These are phyloP conservation scores for Gaeumannomyces tritici DNA, from an alignment of 2,329 filamentous ascomycete genomes.

Conservation along the genomic window DNA sequence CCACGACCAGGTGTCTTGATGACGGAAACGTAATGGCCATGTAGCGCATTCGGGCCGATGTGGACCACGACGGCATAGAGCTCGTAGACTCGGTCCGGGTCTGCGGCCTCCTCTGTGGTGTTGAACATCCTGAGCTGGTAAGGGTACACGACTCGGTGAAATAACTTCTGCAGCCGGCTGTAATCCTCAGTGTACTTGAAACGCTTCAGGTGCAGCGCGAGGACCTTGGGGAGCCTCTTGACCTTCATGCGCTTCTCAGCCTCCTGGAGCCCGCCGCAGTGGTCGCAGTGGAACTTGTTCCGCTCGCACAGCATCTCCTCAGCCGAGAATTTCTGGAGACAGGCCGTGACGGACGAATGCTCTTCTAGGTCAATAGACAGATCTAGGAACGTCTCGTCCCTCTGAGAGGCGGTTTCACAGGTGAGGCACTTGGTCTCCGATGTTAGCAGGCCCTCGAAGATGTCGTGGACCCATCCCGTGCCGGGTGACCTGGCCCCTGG, in stretches of 20 bases:
- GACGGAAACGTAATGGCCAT: slow-evolving; percentile 95
- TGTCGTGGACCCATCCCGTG: slow-evolving; percentile 88
- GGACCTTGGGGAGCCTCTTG: slow-evolving; percentile 81
- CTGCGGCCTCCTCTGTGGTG: slow-evolving; percentile 89
- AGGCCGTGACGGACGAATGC: slow-evolving; percentile 93
- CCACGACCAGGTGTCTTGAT: slow-evolving; percentile 95
- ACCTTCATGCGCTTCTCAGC: slow-evolving; percentile 99
- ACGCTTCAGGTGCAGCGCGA: slow-evolving; percentile 87
- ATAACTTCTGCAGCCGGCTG: slow-evolving; percentile 87
- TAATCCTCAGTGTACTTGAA: slow-evolving; percentile 98
- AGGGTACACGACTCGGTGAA: slow-evolving; percentile 93
- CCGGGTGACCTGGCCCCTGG: slow-evolving; percentile 46
- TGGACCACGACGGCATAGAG: slow-evolving; percentile 96
- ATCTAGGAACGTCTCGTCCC: slow-evolving; percentile 93
- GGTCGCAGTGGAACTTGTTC: slow-evolving; percentile 98
- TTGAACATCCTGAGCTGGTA: slow-evolving; percentile 96
- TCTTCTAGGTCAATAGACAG: slow-evolving; percentile 92
- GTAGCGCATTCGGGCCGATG: slow-evolving; percentile 92
- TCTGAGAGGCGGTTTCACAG: slow-evolving; percentile 88
- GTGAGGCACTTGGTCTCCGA: slow-evolving; percentile 96
- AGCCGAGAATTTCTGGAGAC: slow-evolving; percentile 88
- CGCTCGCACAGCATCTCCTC: slow-evolving; percentile 98
- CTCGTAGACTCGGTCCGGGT: slow-evolving; percentile 90
- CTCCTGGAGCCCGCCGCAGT: slow-evolving; percentile 91
- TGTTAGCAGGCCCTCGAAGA: slow-evolving; percentile 89